Evolutionary conservation across 2,329 filamentous ascomycete species (phyloP).

Genomic region (Aureobasidium sp.): DNA sequence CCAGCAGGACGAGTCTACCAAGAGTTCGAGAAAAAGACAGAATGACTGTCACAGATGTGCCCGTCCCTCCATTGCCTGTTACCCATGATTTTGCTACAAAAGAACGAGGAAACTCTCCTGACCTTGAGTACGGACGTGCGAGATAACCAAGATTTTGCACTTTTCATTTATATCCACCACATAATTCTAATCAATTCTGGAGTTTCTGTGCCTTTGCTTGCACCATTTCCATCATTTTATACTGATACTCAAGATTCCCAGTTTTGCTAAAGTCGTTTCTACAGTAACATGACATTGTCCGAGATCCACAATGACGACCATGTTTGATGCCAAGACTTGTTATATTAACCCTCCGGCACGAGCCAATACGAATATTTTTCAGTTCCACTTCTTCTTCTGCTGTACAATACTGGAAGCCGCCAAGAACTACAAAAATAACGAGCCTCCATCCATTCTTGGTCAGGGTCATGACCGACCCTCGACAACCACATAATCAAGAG

Average conservation of each 20-base stretch:
- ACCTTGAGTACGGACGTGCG: conserved; percentile 4
- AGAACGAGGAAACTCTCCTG: background rate
- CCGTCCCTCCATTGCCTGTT: conserved; percentile 2
- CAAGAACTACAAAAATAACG: background rate
- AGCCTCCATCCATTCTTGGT: background rate
- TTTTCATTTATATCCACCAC: conserved; percentile 9
- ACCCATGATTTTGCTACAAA: conserved; percentile 9
- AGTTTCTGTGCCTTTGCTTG: background rate
- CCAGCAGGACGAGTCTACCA: conserved; percentile 21
- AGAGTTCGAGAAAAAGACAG: conserved; percentile 21
- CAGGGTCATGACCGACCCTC: background rate
- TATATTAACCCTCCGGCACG: background rate
- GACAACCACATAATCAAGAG: background rate
- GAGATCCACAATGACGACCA: background rate
- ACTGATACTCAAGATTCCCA: background rate
- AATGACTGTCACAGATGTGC: conserved; percentile 11
- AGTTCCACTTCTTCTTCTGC: background rate
- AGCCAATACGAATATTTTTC: background rate
- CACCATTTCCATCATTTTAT: background rate
- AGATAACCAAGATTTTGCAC: background rate
- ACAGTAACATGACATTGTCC: background rate
- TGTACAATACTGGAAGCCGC: background rate
- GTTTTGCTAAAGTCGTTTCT: background rate
- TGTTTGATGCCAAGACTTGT: background rate
- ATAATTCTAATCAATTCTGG: conserved; percentile 10